Conservation (phyloP, 441 rosid species). For the Eruca vesicaria region DNA sequence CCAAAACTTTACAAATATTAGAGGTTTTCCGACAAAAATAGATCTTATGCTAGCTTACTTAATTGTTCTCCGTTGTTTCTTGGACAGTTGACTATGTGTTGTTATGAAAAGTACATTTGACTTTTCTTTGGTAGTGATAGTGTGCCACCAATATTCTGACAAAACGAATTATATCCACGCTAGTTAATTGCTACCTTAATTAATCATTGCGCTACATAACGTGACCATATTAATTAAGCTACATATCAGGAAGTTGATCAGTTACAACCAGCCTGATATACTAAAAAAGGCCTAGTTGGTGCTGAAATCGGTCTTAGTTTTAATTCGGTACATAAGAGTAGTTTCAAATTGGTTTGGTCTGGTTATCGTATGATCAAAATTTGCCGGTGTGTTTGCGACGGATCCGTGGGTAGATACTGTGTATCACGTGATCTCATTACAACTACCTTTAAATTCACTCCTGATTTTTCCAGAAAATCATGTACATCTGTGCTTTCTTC, state of each 20-base stretch:
- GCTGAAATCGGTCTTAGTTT: background rate
- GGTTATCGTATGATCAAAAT: conserved; percentile 10
- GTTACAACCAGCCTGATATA: conserved; percentile 8
- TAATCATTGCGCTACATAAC: conserved; percentile 12
- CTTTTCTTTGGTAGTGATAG: background rate
- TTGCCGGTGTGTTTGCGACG: conserved; percentile 24
- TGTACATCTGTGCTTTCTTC: conserved; percentile 20
- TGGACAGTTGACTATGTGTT: conserved; percentile 9
- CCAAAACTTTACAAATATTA: background rate
- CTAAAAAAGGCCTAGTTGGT: background rate
- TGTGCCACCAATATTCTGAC: conserved; percentile 32
- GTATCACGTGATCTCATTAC: conserved; percentile 17
- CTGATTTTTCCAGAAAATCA: conserved; percentile 12
- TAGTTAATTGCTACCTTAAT: conserved; percentile 16
- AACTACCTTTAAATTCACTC: conserved; percentile 16
- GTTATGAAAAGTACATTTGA: conserved; percentile 4
- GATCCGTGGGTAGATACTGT: conserved; percentile 17
- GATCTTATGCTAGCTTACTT: background rate
- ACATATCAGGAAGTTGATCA: conserved; percentile 18
- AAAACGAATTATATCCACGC: conserved; percentile 24
- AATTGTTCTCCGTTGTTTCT: background rate
- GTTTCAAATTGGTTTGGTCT: background rate
- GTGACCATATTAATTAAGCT: conserved; percentile 25
- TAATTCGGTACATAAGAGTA: background rate
- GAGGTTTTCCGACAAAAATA: background rate